Evolutionary conservation across 805 yeast species (phyloP).

Genomic region (Metschnikowia noctiluminum): DNA sequence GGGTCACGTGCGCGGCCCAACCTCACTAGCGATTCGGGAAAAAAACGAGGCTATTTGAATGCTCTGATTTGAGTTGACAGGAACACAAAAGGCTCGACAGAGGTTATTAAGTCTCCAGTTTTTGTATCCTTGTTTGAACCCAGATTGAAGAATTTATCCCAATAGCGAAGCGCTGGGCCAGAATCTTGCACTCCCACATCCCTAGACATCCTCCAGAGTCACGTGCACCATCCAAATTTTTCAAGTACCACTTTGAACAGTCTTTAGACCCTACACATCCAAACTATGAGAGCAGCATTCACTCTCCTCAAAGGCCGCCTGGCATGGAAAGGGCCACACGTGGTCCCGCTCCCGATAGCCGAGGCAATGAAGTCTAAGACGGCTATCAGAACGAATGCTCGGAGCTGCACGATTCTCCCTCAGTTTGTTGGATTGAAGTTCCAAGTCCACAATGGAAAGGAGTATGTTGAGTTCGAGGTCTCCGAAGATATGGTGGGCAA

Average conservation of each 20-base stretch:
- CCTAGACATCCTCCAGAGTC: too few relatives aligned
- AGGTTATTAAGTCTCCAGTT: too few relatives aligned
- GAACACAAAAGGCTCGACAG: too few relatives aligned
- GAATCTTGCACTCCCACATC: too few relatives aligned
- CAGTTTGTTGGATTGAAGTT: constrained; percentile 93
- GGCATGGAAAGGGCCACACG: constrained; percentile 73
- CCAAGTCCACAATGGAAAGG: constrained; percentile 95
- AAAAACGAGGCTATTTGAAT: not conserved
- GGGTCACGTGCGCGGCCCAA: constrained; percentile 8
- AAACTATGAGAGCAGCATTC: constrained; percentile 33
- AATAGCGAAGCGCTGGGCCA: too few relatives aligned
- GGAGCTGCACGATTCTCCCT: constrained; percentile 91
- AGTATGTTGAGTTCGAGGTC: constrained; percentile 81
- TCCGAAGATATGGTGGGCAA: constrained; percentile 96
- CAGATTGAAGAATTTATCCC: too few relatives aligned
- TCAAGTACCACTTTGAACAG: too few relatives aligned
- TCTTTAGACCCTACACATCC: too few relatives aligned
- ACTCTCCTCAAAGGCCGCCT: constrained; percentile 32
- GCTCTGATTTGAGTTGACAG: not conserved
- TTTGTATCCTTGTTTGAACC: too few relatives aligned
- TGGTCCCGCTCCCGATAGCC: constrained; percentile 91
- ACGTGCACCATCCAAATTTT: too few relatives aligned
- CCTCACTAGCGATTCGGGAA: not conserved
- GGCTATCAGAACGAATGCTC: constrained; percentile 93
- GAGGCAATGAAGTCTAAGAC: constrained; percentile 76